Conservation (phyloP, 805 yeast species). For the Allodekkera sacchari region DNA sequence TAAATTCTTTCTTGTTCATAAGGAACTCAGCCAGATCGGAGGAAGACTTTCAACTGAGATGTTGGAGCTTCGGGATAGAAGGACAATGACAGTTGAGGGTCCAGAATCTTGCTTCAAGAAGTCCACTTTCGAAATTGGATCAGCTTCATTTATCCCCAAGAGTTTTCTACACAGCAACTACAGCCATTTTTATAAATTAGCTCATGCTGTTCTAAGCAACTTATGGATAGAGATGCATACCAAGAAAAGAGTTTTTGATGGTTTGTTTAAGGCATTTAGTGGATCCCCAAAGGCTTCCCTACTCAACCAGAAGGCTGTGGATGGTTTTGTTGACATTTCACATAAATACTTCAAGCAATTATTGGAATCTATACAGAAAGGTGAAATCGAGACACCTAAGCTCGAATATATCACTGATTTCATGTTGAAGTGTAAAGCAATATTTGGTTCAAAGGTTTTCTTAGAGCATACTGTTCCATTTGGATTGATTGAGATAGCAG, state of each 20-base stretch:
- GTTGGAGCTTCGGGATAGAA: too few species aligned
- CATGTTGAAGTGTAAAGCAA: too few species aligned
- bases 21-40: too few species aligned
- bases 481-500: too few species aligned
- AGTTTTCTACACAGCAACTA: not conserved
- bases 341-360: slow-evolving; percentile 1
- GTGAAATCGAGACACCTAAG: not conserved
- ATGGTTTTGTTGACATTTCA: slow-evolving; percentile 2
- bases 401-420: too few species aligned
- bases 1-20: too few species aligned
- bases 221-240: not conserved
- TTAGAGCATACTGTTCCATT: too few species aligned
- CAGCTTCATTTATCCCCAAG: slow-evolving; percentile 3
- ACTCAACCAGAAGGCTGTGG: slow-evolving; percentile 1
- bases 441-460: too few species aligned
- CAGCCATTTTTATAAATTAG: not conserved
- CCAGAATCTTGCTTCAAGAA: slow-evolving; percentile 3
- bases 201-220: not conserved
- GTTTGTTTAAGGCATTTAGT: not conserved
- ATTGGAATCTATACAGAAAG: not conserved
- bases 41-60: too few species aligned
- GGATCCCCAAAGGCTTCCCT: slow-evolving; percentile 1
- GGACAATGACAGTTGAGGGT: not conserved
- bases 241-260: slow-evolving; percentile 1
- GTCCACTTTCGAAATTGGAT: slow-evolving; percentile 2